Percentiles rank a stretch among this genome's conserved stretches.
These are phyloP conservation scores for Pseudogymnoascus sp. DNA, from an alignment of 2,329 filamentous ascomycete species.

Conservation along the genomic window DNA sequence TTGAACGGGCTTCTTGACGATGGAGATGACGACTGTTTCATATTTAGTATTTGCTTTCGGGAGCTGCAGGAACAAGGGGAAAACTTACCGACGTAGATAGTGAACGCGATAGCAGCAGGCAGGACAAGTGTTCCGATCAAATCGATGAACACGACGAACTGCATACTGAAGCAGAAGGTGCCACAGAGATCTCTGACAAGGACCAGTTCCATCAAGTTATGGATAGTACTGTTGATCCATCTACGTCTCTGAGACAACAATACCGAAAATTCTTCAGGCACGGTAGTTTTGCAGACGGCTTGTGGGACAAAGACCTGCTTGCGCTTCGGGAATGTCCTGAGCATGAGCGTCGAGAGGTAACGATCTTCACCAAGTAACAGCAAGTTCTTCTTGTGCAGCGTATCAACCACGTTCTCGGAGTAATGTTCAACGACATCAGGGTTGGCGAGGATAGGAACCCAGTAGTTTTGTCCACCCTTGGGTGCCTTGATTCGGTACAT, in stretches of 20 bases:
- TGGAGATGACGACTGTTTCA: conserved; percentile 68
- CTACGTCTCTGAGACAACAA: conserved; percentile 88
- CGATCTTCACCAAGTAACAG: conserved; percentile 88
- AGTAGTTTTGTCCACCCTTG: conserved; percentile 97
- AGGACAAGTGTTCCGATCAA: conserved; percentile 89
- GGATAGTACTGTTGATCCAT: conserved; percentile 99
- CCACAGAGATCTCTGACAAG: conserved; percentile 93
- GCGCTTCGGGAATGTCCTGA: conserved; percentile 96
- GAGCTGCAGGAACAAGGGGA: background rate
- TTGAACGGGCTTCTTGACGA: conserved; percentile 67
- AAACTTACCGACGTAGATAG: conserved; percentile 82
- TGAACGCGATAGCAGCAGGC: conserved; percentile 93
- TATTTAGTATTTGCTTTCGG: conserved; percentile 15
- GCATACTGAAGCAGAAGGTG: conserved; percentile 99
- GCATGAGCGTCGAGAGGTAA: conserved; percentile 93
- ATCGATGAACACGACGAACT: conserved; percentile 95
- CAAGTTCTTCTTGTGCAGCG: conserved; percentile 94
- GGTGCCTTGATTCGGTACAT: conserved; percentile 99
- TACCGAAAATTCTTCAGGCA: conserved; percentile 86
- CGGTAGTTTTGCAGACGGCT: conserved; percentile 96
- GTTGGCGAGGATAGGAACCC: conserved; percentile 97
- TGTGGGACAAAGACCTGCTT: conserved; percentile 99
- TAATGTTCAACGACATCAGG: conserved; percentile 99
- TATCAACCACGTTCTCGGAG: conserved; percentile 97
- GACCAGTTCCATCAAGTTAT: conserved; percentile 96